Evolutionary conservation across 1,284 basidiomycete species (phyloP).

Genomic region (Phellopilus nigrolimitatus): DNA sequence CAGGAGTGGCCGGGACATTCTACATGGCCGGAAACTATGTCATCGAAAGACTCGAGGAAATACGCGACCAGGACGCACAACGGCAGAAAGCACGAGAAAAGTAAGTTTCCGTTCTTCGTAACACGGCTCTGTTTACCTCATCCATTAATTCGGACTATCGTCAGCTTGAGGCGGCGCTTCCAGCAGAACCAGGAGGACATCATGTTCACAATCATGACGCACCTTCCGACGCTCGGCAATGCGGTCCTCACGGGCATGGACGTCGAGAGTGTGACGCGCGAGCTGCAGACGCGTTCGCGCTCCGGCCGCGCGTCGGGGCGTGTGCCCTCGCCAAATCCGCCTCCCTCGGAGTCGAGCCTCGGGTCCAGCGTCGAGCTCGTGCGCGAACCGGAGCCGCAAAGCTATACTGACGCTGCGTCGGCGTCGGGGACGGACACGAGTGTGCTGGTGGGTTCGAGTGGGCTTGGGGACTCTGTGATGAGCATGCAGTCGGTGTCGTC

Average conservation of each 20-base stretch:
- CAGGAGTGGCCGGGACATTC: conserved; percentile 52
- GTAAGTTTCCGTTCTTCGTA: conserved; percentile 40
- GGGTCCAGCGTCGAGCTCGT: conserved; percentile 43
- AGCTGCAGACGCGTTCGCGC: conserved; percentile 53
- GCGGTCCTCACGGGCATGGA: conserved; percentile 77
- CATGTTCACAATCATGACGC: conserved; percentile 75
- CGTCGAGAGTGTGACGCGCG: conserved; percentile 73
- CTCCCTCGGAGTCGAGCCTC: conserved; percentile 35
- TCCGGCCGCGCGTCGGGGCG: conserved; percentile 17
- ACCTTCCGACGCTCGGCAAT: conserved; percentile 72
- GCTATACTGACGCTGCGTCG: conserved; percentile 45
- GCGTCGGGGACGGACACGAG: conserved; percentile 22
- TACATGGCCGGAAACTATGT: conserved; percentile 72
- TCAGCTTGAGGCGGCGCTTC: conserved; percentile 73
- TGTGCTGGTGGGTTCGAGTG: conserved; percentile 1
- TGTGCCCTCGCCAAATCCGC: conserved; percentile 17
- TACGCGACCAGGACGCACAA: conserved; percentile 60
- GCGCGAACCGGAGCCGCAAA: too few relatives aligned
- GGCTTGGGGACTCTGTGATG: conserved; percentile 8
- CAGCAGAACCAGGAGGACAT: conserved; percentile 79
- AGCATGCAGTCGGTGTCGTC: conserved; percentile 20
- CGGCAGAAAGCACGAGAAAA: conserved; percentile 69
- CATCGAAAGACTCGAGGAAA: conserved; percentile 61
- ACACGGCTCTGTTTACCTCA: conserved; percentile 13
- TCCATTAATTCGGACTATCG: background rate